A percentile compares a stretch with the other conserved stretches of the same genome.
These are phyloP conservation scores for Monosporascus ibericus DNA, from an alignment of 2,329 filamentous ascomycete genomes.

Conservation along the genomic window DNA sequence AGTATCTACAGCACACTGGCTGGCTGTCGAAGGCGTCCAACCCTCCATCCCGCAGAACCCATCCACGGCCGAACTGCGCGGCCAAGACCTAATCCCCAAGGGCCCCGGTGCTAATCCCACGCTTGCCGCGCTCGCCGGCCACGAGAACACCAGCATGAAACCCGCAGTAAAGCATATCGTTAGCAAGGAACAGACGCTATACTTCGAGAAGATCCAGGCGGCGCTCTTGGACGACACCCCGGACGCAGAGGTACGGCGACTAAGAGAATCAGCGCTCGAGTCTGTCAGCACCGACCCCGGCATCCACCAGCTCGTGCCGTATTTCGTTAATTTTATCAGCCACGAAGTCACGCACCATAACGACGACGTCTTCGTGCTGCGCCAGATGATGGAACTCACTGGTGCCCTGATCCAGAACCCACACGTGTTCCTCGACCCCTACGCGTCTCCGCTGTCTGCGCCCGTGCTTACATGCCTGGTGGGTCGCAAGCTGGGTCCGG, in stretches of 20 bases:
- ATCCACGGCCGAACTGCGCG: constrained; percentile 73
- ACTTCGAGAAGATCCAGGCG: constrained; percentile 91
- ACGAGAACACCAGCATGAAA: constrained; percentile 77
- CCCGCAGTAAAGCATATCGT: constrained; percentile 93
- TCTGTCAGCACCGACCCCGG: constrained; percentile 86
- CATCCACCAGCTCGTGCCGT: constrained; percentile 90
- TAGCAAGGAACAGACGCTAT: constrained; percentile 90
- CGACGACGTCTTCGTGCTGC: constrained; percentile 82
- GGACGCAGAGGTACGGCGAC: constrained; percentile 64
- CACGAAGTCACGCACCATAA: constrained; percentile 93
- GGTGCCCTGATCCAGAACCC: constrained; percentile 79
- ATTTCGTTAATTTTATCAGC: constrained; percentile 92
- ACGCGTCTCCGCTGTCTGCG: constrained; percentile 64
- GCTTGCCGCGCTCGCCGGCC: constrained; percentile 74
- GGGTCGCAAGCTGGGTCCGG: constrained; percentile 67
- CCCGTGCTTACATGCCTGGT: constrained; percentile 89
- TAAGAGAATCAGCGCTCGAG: constrained; percentile 78
- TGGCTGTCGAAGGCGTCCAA: constrained; percentile 94
- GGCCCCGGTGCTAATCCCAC: constrained; percentile 82
- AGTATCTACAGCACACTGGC: constrained; percentile 71
- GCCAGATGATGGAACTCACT: constrained; percentile 87
- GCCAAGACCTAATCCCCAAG: constrained; percentile 83
- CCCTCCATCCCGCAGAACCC: constrained; percentile 96
- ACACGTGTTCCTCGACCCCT: constrained; percentile 64
- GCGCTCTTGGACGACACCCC: constrained; percentile 84